Conservation (phyloP, 768 basidiomycete species). For the Imleria badia region DNA sequence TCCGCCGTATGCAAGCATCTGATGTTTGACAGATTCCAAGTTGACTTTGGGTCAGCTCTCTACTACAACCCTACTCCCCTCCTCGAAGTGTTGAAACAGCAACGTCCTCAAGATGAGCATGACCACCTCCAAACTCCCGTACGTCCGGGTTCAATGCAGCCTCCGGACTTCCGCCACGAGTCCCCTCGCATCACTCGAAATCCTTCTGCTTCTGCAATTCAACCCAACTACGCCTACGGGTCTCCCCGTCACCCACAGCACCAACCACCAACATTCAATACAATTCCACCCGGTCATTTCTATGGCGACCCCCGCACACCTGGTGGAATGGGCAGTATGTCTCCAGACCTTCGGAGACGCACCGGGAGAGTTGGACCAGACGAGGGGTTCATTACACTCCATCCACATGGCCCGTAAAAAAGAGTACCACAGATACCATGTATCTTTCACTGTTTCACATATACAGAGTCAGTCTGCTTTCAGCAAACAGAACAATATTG, state of each 20-base stretch:
- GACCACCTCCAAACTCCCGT: slow-evolving; percentile 22
- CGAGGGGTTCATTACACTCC: slow-evolving; percentile 34
- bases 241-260: slow-evolving; percentile 35
- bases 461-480: not conserved
- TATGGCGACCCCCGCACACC: slow-evolving; percentile 34
- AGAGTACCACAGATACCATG: slow-evolving; percentile 5
- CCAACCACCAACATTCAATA: slow-evolving; percentile 26
- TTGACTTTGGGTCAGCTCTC: slow-evolving; percentile 68
- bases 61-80: slow-evolving; percentile 72
- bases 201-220: slow-evolving; percentile 28
- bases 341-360: slow-evolving; percentile 35
- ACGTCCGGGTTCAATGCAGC: slow-evolving; percentile 31
- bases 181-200: slow-evolving; percentile 34
- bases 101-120: slow-evolving; percentile 28
- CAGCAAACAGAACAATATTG: not conserved
- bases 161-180: slow-evolving; percentile 34
- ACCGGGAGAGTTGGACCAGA: slow-evolving; percentile 31
- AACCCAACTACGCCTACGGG: slow-evolving; percentile 28
- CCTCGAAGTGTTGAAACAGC: slow-evolving; percentile 46
- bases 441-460: slow-evolving; percentile 2
- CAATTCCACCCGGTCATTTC: slow-evolving; percentile 43
- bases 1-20: not conserved
- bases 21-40: slow-evolving; percentile 55
- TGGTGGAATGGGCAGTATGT: slow-evolving; percentile 37
- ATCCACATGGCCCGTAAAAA: slow-evolving; percentile 21